Conservation (phyloP, 2,329 filamentous ascomycete genomes). For the Penicillium sp. region DNA sequence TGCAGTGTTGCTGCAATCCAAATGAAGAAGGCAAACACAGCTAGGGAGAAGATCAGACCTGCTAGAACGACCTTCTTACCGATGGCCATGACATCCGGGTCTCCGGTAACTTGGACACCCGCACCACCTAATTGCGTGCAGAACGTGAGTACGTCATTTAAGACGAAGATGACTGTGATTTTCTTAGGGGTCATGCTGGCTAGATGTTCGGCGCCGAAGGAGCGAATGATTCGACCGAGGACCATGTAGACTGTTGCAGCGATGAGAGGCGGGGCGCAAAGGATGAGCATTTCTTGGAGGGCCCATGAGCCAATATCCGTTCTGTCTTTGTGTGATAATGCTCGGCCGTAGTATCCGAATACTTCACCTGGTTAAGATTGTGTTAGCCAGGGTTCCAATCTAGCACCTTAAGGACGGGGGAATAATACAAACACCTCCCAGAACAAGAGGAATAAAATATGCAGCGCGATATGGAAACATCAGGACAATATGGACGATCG, state of each 20-base stretch:
- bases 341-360: conserved; percentile 32
- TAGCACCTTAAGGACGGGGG: not conserved
- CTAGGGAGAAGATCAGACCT: conserved; percentile 24
- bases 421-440: conserved; percentile 33
- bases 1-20: conserved; percentile 21
- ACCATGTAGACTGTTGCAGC: conserved; percentile 34
- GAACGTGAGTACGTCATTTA: conserved; percentile 31
- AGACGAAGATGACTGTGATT: conserved; percentile 34
- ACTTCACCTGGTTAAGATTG: conserved; percentile 22
- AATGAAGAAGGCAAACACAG: conserved; percentile 25
- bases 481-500: conserved; percentile 24
- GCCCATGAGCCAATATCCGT: conserved; percentile 25
- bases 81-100: conserved; percentile 15
- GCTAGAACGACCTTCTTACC: conserved; percentile 23
- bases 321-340: conserved; percentile 25
- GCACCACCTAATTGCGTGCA: conserved; percentile 27
- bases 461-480: conserved; percentile 27
- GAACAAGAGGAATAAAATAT: conserved; percentile 32
- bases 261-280: conserved; percentile 36
- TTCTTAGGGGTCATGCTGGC: conserved; percentile 27
- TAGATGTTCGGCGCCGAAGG: conserved; percentile 29
- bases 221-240: conserved; percentile 33
- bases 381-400: not conserved
- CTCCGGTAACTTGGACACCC: conserved; percentile 23
- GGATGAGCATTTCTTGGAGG: conserved; percentile 33